Percentiles rank a stretch among this genome's conserved stretches.
These are phyloP conservation scores for Fraxinus ornus DNA, from an alignment of 305 asterid genomes.

Conservation along the genomic window DNA sequence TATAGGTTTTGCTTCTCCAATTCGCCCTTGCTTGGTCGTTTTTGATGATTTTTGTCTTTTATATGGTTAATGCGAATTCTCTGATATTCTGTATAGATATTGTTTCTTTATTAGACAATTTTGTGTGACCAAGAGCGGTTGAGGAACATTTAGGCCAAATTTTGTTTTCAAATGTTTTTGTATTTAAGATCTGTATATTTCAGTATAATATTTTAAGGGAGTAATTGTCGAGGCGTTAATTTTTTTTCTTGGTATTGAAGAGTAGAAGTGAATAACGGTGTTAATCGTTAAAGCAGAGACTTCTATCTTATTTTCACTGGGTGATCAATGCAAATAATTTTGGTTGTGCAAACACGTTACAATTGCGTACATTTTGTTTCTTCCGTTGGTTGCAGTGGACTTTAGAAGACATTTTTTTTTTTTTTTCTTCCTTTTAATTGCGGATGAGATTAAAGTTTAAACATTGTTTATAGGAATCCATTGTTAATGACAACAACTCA, in stretches of 20 bases:
- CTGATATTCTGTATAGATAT: not conserved
- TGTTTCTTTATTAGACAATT: not conserved
- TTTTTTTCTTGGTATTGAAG: not conserved
- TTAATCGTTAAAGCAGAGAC: not conserved
- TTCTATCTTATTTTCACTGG: not conserved
- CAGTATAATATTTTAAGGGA: not conserved
- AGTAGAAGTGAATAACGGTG: not conserved
- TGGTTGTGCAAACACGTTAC: not conserved
- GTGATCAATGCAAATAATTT: not conserved
- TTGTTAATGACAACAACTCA: not conserved
- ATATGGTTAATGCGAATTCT: not conserved
- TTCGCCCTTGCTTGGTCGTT: not conserved
- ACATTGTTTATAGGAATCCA: not conserved
- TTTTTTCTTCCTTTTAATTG: not conserved
- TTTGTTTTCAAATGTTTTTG: not conserved
- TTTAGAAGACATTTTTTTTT: not conserved
- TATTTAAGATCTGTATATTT: not conserved
- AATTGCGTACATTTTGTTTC: not conserved
- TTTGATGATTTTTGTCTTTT: not conserved
- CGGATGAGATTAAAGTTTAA: not conserved
- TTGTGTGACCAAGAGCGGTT: not conserved
- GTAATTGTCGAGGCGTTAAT: not conserved
- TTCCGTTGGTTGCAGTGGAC: not conserved
- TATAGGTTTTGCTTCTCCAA: slow-evolving; percentile 3
- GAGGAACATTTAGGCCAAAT: not conserved